Evolutionary conservation across 306 rosid species (phyloP), one percentile per base, ranked within the genome.

Genomic region (Glycine tomentella): DNA sequence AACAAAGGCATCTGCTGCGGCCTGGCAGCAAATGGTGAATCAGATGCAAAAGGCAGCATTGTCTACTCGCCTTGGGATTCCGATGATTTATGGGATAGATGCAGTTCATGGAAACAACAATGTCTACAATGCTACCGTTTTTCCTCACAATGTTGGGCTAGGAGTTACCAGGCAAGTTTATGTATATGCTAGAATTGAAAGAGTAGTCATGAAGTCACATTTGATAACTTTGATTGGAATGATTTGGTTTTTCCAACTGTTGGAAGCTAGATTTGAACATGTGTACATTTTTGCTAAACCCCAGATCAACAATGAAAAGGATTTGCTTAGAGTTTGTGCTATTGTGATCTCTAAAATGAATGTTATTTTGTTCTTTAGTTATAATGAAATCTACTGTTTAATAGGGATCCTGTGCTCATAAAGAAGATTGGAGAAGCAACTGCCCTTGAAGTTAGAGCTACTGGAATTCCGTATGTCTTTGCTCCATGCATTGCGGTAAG

Each of bases 401-500:
- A 42, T 58, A 95, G 99, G 91, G 99, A 95, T 80, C 99, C 98
- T 1, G 74, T 76, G 77, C 98, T 95, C 15, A 67, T 95, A 52
- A 95, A 91, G 84, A 91, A 81, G 88, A 95, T 95, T 65, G 99
- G 99, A 70, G 99, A 86, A 1, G 99, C 99, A 55, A 95, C 99
- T 62, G 99, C 98, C 1, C 97, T 95, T 68, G 98, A 95, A 95
- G 98, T 95, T 74, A 90, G 98, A 81, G 98, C 98, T 6, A 93
- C 99, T 3, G 99, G 99, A 83, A 91, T 95, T 87, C 99, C 89
- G 45, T 95, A 95, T 56, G 94, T 17, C 17, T 95, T 95, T 83
- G 97, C 99, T 66, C 99, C 99, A 45, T 95, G 99, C 74, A 95
- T 95, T 76, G 99, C 99, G 91, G 99, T 95, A 93, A 86, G 10